Evolutionary conservation across 371 early-diverging fungal genomes (phyloP), one percentile per base, ranked within the genome.

Genomic region (Smittium culicis): DNA sequence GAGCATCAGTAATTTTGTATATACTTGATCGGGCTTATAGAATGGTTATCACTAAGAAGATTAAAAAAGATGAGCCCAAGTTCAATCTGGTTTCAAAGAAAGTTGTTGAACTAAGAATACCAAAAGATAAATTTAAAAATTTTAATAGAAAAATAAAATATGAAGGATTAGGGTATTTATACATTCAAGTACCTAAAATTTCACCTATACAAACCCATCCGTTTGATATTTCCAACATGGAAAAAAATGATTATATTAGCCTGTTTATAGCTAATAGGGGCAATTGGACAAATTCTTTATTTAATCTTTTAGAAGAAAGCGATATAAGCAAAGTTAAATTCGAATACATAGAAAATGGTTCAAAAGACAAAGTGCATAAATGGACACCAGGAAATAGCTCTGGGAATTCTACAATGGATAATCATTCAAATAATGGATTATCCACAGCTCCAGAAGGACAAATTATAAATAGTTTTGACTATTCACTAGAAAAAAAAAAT

Each of bases 1-100:
- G 82, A 24, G 75, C 77, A 1, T 74, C 80, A 0, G 83, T 81
- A 30, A 28, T 56, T 0, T 69, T 88, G 32, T 89, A 89, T 72
- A 68, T 81, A 17, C 54, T 80, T 3, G 89, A 89, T 72, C 80
- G 87, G 35, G 32, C 81, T 5, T 64, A 64, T 34, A 31, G 35
- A 28, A 35, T 45, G 2, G 24, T 45, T 45, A 5, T 45, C 11
- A 64, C 33, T 25, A 34, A 35, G 27, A 64, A 30, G 8, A 28
- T 34, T 29, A 34, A 27, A 17, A 29, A 45, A 2, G 24, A 34
- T n/a, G 54, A 45, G 25, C 16, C 27, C 2, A 25, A 34, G 5
- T 8, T 28, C 16, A 35, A 28, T 24, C 1, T 34, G 24, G 33
- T 34, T 34, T 64, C 65, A 16, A 64, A 45, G 3, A 35, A 24